Base-by-base conservation (phyloP, 2,329 filamentous ascomycete genomes). In the Phyllosticta citriasiana region DNA sequence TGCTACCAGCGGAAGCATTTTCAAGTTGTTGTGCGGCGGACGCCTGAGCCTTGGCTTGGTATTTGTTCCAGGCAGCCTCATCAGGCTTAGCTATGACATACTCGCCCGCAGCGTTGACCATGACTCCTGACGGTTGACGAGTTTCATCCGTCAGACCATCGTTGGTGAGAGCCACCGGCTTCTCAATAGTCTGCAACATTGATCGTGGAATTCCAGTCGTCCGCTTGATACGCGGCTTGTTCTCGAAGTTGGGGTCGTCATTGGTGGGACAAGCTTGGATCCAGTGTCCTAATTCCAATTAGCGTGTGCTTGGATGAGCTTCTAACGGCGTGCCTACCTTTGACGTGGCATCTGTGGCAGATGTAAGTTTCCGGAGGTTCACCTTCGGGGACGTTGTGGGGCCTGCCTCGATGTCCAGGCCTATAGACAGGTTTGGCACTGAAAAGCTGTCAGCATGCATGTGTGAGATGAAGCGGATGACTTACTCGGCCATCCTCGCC, bases 261-360 rank as follows among this genome's bases (percentile, higher is more conserved):
- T 99, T 99, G n/a, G 93, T 99, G 6, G 94, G 94, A 71, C 94
- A 99, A 58, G 90, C 84, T 77, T 97, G 93, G 65, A 99, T 99
- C 93, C 93, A 99, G 74, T 99, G 94, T n/a, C 92, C 80, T 82
- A 57, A 10, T 53, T 35, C 40, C 61, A 61, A 65, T 77, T 67
- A 76, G 70, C 62, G 58, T 7, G 16, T 60, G 57, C 53, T 40
- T 19, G 9, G 10, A 61, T 22, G 54, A 14, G 19, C 19, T 40
- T 22, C 14, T n/a, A 27, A 26, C 24, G 19, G 12, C 2, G 7
- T 24, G 5, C 68, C 64, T 73, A 80, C 82, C 94, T 77, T 97
- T 97, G 74, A 97, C 88, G 64, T 91, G 89, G 75, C 94, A 99
- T 57, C 94, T 88, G 73, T 97, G 96, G 77, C 94, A 99, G 64